phyloP scores from a whole-genome alignment of 805 yeast genomes.

The Wickerhamiella australiensis region DNA sequence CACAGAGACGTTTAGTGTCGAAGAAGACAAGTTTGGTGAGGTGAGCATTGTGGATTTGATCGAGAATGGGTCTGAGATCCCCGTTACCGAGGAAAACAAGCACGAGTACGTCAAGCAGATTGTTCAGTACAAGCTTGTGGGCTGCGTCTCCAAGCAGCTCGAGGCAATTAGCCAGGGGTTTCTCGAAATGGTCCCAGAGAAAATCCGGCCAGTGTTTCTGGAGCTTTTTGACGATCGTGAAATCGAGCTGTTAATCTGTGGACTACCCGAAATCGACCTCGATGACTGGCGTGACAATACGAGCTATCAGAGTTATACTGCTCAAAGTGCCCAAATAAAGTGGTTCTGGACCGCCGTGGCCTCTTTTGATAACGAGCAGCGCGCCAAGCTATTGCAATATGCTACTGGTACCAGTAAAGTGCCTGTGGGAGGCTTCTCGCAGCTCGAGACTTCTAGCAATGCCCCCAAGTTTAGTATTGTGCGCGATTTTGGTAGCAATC shows the following conservation, averaged over 20 bases:
- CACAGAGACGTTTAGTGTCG: constrained; percentile 88
- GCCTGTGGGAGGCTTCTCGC: constrained; percentile 87
- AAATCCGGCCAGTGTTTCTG: constrained; percentile 36
- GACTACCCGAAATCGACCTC: constrained; percentile 91
- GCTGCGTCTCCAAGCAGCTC: constrained; percentile 78
- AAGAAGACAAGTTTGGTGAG: constrained; percentile 87
- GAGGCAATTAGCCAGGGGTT: constrained; percentile 73
- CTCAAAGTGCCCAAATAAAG: constrained; percentile 74
- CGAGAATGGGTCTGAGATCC: constrained; percentile 67
- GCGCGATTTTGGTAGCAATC: constrained; percentile 73
- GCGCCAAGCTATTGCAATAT: constrained; percentile 88
- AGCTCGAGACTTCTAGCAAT: constrained; percentile 78
- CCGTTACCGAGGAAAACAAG: constrained; percentile 85
- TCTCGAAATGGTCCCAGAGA: constrained; percentile 78
- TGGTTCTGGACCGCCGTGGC: constrained; percentile 98
- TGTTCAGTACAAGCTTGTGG: constrained; percentile 74
- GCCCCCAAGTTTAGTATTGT: constrained; percentile 78
- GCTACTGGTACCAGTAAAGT: constrained; percentile 96
- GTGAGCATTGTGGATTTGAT: constrained; percentile 71
- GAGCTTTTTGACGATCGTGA: constrained; percentile 92
- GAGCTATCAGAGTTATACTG: constrained; percentile 61
- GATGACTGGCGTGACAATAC: constrained; percentile 92
- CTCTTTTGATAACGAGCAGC: constrained; percentile 84
- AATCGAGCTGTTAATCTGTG: constrained; percentile 80
- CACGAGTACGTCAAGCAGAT: constrained; percentile 75